phyloP scores from a whole-genome alignment of 2,329 filamentous ascomycete species.

The Clonostachys sp. region DNA sequence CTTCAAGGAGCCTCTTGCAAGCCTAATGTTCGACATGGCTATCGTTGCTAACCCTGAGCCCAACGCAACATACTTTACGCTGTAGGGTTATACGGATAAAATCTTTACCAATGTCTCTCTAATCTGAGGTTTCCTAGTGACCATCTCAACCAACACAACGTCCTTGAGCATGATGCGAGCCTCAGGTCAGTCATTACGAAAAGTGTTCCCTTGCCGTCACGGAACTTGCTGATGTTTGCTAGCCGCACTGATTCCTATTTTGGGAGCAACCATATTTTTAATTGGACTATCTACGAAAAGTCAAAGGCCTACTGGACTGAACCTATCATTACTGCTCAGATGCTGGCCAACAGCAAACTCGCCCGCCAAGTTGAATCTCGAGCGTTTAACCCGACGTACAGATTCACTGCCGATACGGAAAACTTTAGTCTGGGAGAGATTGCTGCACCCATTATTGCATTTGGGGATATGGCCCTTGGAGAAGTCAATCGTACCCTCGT shows the following conservation, averaged over 20 bases:
- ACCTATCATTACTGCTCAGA: slow-evolving; percentile 27
- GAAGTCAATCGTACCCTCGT: slow-evolving; percentile 32
- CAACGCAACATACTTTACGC: slow-evolving; percentile 35
- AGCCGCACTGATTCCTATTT: slow-evolving; percentile 43
- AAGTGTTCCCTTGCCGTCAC: neutral
- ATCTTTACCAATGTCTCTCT: neutral
- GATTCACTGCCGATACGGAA: slow-evolving; percentile 32
- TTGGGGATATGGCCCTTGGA: slow-evolving; percentile 34
- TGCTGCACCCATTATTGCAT: slow-evolving; percentile 40
- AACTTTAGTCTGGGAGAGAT: slow-evolving; percentile 45
- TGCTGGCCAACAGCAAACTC: slow-evolving; percentile 39
- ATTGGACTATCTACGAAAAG: slow-evolving; percentile 42
- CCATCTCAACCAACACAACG: slow-evolving; percentile 37
- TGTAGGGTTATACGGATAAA: slow-evolving; percentile 9
- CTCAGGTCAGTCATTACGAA: slow-evolving; percentile 20
- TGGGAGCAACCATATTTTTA: slow-evolving; percentile 47
- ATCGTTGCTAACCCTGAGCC: slow-evolving; percentile 33
- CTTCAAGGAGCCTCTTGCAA: slow-evolving; percentile 30
- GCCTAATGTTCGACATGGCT: slow-evolving; percentile 35
- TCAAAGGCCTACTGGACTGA: slow-evolving; percentile 39
- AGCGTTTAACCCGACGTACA: slow-evolving; percentile 42
- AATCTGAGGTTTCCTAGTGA: slow-evolving; percentile 13
- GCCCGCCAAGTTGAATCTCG: slow-evolving; percentile 36
- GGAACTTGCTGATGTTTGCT: neutral
- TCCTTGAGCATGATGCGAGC: slow-evolving; percentile 45